These are phyloP conservation scores for Fraxinus albicans DNA, from an alignment of 305 asterid species.

Conservation along the genomic window DNA sequence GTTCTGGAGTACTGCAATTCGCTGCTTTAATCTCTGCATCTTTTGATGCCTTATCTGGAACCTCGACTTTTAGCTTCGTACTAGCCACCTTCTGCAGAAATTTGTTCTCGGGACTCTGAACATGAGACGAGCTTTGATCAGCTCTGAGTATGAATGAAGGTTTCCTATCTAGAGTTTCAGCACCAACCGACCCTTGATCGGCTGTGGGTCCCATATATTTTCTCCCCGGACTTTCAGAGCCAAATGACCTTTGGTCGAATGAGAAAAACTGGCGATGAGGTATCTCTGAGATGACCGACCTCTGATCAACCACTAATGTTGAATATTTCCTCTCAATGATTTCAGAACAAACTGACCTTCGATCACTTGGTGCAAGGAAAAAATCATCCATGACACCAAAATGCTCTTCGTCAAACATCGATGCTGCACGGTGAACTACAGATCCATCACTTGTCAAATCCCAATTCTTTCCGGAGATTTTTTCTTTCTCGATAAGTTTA, in stretches of 20 bases:
- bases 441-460: constrained; percentile 34
- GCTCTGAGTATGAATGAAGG: background rate
- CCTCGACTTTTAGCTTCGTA: background rate
- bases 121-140: background rate
- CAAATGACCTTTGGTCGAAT: background rate
- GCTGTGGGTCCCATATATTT: background rate
- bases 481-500: constrained; percentile 62
- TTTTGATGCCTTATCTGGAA: background rate
- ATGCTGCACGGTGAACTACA: background rate
- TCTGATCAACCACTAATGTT: background rate
- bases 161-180: background rate
- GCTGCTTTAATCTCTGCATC: background rate
- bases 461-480: constrained; percentile 46
- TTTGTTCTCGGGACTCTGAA: background rate
- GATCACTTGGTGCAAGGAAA: background rate
- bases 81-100: background rate
- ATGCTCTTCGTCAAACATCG: background rate
- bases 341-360: background rate
- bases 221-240: background rate
- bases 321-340: background rate
- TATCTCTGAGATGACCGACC: background rate
- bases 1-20: background rate
- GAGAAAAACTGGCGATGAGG: background rate
- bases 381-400: background rate
- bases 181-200: background rate